These are phyloP conservation scores for Somion occarium DNA, from an alignment of 1,284 basidiomycete genomes.

Conservation along the genomic window DNA sequence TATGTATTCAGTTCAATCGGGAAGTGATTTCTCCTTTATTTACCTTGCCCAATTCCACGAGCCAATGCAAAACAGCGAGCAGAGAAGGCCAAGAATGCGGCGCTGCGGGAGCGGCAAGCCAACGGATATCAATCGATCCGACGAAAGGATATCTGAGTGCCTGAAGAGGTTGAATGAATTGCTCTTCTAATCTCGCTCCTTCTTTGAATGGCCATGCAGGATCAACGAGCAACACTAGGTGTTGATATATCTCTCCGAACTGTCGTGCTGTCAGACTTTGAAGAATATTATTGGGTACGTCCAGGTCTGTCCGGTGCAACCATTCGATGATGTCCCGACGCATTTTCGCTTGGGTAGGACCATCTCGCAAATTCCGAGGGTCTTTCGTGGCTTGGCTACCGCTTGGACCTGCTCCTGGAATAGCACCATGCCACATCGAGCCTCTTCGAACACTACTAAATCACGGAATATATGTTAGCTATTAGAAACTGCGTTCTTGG, in stretches of 20 bases:
- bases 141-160: conserved; percentile 75
- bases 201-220: conserved; percentile 55
- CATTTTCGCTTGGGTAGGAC: conserved; percentile 67
- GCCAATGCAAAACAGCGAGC: conserved; percentile 83
- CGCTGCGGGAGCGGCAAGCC: conserved; percentile 79
- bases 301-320: conserved; percentile 58
- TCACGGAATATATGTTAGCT: neutral
- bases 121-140: conserved; percentile 72
- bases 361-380: conserved; percentile 69
- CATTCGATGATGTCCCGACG: conserved; percentile 70
- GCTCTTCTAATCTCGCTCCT: conserved; percentile 71
- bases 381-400: conserved; percentile 57
- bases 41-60: conserved; percentile 78
- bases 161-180: conserved; percentile 70
- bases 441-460: conserved; percentile 57
- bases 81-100: conserved; percentile 82
- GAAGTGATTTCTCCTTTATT: conserved; percentile 13
- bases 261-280: conserved; percentile 77
- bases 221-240: conserved; percentile 71
- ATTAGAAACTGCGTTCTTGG: too few relatives aligned
- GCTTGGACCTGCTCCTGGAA: conserved; percentile 39
- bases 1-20: conserved; percentile 7
- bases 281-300: conserved; percentile 62
- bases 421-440: conserved; percentile 57
- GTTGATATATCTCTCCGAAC: conserved; percentile 77